Conservation (phyloP, 2,329 filamentous ascomycete species). For the Tympanopsis confertula region DNA sequence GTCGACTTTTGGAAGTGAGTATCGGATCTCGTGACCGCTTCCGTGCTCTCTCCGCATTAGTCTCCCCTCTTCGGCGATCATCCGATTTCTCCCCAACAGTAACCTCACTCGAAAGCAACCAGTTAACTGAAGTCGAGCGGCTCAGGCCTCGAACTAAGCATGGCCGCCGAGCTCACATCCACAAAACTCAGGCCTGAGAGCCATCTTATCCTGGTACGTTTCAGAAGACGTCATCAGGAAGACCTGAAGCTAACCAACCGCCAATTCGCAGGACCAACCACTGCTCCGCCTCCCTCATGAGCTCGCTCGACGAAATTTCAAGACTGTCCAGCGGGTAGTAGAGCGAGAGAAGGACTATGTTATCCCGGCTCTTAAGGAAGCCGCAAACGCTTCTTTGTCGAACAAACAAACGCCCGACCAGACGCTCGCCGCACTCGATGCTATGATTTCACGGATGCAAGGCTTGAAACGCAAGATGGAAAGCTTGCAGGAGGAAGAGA, state of each 20-base stretch:
- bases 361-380: conserved; percentile 12
- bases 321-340: conserved; percentile 38
- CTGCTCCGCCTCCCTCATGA: conserved; percentile 57
- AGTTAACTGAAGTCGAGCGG: no score
- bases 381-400: conserved; percentile 9
- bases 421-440: conserved; percentile 43
- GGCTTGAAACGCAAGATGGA: conserved; percentile 55
- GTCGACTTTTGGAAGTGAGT: no score
- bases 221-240: no score
- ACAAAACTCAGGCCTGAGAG: conserved; percentile 35
- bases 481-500: conserved; percentile 45
- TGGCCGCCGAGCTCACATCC: conserved; percentile 8
- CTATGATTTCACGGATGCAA: conserved; percentile 51
- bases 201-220: conserved; percentile 34
- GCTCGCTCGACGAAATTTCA: conserved; percentile 54
- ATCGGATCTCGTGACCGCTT: no score
- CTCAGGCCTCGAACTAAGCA: no score
- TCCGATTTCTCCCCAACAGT: no score
- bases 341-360: conserved; percentile 29
- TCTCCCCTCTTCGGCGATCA: no score
- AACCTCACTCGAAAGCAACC: no score
- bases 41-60: no score
- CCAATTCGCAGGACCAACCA: conserved; percentile 40
- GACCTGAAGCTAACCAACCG: neutral
- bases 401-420: conserved; percentile 17